Base-by-base conservation (phyloP, 1,139 yeast species). In the Sugiyamaella novakii region DNA sequence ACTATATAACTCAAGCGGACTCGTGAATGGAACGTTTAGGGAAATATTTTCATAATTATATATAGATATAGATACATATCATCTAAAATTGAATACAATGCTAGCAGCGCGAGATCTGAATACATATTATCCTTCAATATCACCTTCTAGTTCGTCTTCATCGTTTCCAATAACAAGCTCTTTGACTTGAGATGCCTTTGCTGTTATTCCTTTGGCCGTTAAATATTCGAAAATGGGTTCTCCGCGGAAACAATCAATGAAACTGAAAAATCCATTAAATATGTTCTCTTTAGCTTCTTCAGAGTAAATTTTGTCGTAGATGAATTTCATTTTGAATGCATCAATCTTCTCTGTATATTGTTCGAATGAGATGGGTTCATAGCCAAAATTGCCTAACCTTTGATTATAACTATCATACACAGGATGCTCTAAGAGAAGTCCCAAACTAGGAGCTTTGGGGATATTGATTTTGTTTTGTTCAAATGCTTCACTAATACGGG, bases 371-470 rank as follows among this genome's bases (percentile, higher is more conserved):
- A 92, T 76, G 12, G 79, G 79, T 36, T 84, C 85, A 63, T 87
- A 87, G n/a, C 96, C 97, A 62, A 84, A 80, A 54, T 82, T 81
- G 51, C 78, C 77, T 57, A 92, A 74, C 61, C 81, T 79, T 19
- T 76, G 74, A 67, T 92, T 92, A 67, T 86, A 88, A 5, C 87
- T 84, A 49, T 86, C 95, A 67, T 87, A 92, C 10, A 91, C 95
- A 0, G 98, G 98, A 51, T 85, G 81, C 63, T 94, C 98, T 52
- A 92, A 76, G 46, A 94, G 71, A 52, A 92, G 74, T 0, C 99
- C 99, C 55, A 92, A 74, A 30, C 98, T 95, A 4, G 99, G 99
- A 0, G 98, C 98, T 69, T 92, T 94, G 47, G 99, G 99, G 56
- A 92, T 87, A 64, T 89, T 89, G 53, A 92, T 78, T 61, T 83